Evolutionary conservation across 177 flowering plant genomes (phyloP).

Genomic region (Telopea speciosissima): DNA sequence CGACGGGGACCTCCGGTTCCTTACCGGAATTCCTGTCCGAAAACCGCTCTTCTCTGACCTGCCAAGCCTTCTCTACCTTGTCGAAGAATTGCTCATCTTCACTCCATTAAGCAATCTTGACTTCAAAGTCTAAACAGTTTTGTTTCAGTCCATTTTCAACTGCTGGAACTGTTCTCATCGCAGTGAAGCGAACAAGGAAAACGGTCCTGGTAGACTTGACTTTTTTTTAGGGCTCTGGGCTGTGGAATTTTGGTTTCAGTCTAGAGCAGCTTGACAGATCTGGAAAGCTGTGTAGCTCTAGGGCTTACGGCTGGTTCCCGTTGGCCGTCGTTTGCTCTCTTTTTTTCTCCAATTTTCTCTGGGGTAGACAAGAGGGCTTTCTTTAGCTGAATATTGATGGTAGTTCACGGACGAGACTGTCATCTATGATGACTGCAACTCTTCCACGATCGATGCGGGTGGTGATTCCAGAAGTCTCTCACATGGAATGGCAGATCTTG

Average conservation of each 20-base stretch:
- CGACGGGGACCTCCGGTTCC: constrained; percentile 5
- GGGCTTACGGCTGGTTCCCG: not conserved
- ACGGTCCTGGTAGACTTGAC: not conserved
- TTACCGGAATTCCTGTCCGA: constrained; percentile 6
- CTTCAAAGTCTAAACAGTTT: not conserved
- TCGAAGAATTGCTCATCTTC: not conserved
- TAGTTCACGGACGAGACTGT: constrained; percentile 23
- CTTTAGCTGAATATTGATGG: constrained; percentile 24
- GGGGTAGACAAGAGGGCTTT: constrained; percentile 3
- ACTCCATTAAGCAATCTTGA: not conserved
- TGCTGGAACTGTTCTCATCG: not conserved
- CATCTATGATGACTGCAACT: constrained; percentile 67
- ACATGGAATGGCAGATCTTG: constrained; percentile 99
- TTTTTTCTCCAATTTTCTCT: not conserved
- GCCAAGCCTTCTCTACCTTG: not conserved
- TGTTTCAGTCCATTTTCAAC: not conserved
- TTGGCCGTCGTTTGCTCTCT: not conserved
- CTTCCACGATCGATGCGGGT: constrained; percentile 55
- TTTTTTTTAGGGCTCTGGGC: constrained; percentile 9
- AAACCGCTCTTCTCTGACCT: not conserved
- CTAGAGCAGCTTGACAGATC: constrained; percentile 14
- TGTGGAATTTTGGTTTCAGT: not conserved
- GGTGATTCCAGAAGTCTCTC: constrained; percentile 53
- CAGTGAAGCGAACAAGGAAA: not conserved
- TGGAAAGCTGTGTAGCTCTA: constrained; percentile 1